Conservation (phyloP, 352 stramenopile species). For the Globisporangium iwayamae region DNA sequence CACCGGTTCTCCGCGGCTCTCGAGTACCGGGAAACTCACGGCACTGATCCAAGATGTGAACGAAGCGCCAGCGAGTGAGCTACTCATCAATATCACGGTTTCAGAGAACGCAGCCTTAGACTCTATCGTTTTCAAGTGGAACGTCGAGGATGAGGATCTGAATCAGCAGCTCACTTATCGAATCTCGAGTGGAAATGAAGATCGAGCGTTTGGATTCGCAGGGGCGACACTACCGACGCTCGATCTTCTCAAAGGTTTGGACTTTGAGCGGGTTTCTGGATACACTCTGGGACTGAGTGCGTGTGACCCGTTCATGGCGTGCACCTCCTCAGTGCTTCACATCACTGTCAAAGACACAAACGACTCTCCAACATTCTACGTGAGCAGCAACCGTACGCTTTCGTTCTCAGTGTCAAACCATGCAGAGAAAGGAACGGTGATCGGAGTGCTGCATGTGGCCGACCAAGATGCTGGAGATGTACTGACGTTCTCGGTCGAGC, state of each 20-base stretch:
- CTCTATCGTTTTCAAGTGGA: slow-evolving; percentile 23
- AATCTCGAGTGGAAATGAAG: slow-evolving; percentile 17
- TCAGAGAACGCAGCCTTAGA: slow-evolving; percentile 17
- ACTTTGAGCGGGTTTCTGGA: slow-evolving; percentile 4
- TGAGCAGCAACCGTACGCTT: slow-evolving; percentile 4
- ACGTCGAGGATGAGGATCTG: slow-evolving; percentile 20
- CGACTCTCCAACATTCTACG: slow-evolving; percentile 6
- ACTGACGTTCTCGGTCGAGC: slow-evolving; percentile 9
- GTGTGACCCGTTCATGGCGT: slow-evolving; percentile 11
- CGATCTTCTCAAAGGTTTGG: not conserved
- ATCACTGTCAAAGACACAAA: slow-evolving; percentile 5
- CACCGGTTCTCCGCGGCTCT: slow-evolving; percentile 29
- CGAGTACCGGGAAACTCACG: slow-evolving; percentile 21
- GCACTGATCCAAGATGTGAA: slow-evolving; percentile 19
- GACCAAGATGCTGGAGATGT: slow-evolving; percentile 9
- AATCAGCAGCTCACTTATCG: slow-evolving; percentile 25
- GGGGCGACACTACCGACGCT: not conserved
- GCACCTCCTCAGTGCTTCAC: not conserved
- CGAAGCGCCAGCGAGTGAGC: slow-evolving; percentile 18
- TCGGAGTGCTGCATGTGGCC: slow-evolving; percentile 6
- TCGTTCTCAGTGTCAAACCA: slow-evolving; percentile 8
- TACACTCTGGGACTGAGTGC: slow-evolving; percentile 8
- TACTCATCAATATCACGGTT: not conserved
- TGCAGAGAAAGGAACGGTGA: not conserved
- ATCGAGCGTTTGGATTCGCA: slow-evolving; percentile 19